These are phyloP conservation scores for Pythium scleroteichum DNA, from an alignment of 352 stramenopile species.

Conservation along the genomic window DNA sequence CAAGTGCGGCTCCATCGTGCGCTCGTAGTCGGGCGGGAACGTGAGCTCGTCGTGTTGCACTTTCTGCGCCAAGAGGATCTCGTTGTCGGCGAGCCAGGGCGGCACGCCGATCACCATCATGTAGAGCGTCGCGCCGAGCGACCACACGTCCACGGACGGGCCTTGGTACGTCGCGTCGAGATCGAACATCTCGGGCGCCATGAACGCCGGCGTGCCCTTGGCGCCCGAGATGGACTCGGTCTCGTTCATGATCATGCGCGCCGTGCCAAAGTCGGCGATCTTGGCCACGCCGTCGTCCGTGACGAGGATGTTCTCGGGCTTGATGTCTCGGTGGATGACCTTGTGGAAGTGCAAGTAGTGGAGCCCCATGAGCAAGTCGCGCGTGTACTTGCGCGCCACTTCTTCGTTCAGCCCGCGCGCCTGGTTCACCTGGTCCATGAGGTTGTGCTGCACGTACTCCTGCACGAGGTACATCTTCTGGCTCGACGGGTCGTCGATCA, in stretches of 20 bases:
- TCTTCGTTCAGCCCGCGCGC: slow-evolving; percentile 63
- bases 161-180: slow-evolving; percentile 88
- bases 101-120: slow-evolving; percentile 92
- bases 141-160: slow-evolving; percentile 87
- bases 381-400: slow-evolving; percentile 84
- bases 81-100: slow-evolving; percentile 90
- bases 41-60: slow-evolving; percentile 88
- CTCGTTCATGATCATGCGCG: slow-evolving; percentile 91
- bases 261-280: slow-evolving; percentile 90
- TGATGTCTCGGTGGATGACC: slow-evolving; percentile 96
- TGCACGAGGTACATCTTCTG: slow-evolving; percentile 96
- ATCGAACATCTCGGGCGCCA: slow-evolving; percentile 92
- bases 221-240: slow-evolving; percentile 81
- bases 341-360: slow-evolving; percentile 94
- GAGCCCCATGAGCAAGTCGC: slow-evolving; percentile 86
- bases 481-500: slow-evolving; percentile 92
- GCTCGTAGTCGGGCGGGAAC: slow-evolving; percentile 76
- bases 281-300: slow-evolving; percentile 83
- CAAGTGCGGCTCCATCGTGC: slow-evolving; percentile 81
- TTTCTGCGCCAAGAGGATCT: slow-evolving; percentile 84
- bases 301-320: slow-evolving; percentile 97
- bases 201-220: slow-evolving; percentile 88
- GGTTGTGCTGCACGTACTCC: slow-evolving; percentile 93
- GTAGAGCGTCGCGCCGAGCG: slow-evolving; percentile 89
- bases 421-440: slow-evolving; percentile 89